Conservation (phyloP, 108 stramenopile genomes). For the Cyclostephanos invisitatus region DNA sequence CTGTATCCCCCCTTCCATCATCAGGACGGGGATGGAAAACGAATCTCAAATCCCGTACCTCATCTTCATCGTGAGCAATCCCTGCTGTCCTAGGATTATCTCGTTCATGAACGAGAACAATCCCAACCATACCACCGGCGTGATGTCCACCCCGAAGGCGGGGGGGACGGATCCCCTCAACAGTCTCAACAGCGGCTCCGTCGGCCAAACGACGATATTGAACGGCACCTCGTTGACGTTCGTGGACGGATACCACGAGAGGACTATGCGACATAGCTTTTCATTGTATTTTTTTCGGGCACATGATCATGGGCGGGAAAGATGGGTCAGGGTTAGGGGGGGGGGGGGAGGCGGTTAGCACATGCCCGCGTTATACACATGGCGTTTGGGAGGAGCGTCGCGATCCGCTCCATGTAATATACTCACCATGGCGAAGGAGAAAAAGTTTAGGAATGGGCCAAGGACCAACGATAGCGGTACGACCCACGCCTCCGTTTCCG, state of each 20-base stretch:
- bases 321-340: neutral
- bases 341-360: too few relatives aligned
- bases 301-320: too few relatives aligned
- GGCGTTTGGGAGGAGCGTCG: too few relatives aligned
- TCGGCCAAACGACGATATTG: constrained; percentile 78
- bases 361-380: too few relatives aligned
- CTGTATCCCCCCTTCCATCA: neutral
- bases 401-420: too few relatives aligned
- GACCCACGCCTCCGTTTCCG: constrained; percentile 88
- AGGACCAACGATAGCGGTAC: constrained; percentile 68
- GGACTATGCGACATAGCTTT: constrained; percentile 81
- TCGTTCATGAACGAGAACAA: constrained; percentile 93
- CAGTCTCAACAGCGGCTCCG: constrained; percentile 75
- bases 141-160: constrained; percentile 98
- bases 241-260: constrained; percentile 86
- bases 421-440: constrained; percentile 84
- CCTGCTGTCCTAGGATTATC: constrained; percentile 95
- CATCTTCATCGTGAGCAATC: constrained; percentile 91
- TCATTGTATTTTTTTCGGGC: neutral
- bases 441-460: constrained; percentile 77
- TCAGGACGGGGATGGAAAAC: neutral
- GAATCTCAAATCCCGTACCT: constrained; percentile 72
- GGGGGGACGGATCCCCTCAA: constrained; percentile 77
- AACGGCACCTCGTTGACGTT: constrained; percentile 82
- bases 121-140: constrained; percentile 94